Base-by-base conservation (phyloP, 169 alveolate genomes). In the Plasmodium vivax region DNA sequence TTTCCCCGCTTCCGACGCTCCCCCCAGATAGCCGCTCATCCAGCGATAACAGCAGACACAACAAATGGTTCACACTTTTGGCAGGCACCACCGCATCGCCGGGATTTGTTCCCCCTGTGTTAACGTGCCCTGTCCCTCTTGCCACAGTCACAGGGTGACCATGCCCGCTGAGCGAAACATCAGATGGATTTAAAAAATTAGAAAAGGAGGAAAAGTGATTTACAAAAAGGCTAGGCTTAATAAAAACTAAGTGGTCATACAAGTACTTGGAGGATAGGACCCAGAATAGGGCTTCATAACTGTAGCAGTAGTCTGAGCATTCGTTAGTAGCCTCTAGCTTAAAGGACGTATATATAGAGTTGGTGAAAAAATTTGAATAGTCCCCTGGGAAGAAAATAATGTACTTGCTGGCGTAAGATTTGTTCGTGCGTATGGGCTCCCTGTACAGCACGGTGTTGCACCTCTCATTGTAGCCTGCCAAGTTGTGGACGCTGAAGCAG, bases 221-320 rank as follows among this genome's bases (percentile, higher is more conserved):
- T 34, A 10, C 14, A 80, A 88, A 88, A 81, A 27, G 27, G 82
- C 91, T 72, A 38, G 94, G 94, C 19, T 79, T 88, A 58, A 88
- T 80, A 88, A 88, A 88, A 41, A 88, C 32, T 79, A 88, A 62
- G 73, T 88, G 88, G 34, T 88, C 94, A 81, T 81, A 80, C 73
- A 88, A 80, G 51, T 88, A 88, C 75, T 81, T 88, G 9, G 71
- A 36, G 10, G 94, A 88, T 62, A 88, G n/a, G 19, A 88, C 73
- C 94, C 94, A 88, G 80, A 88, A 88, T 9, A 88, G 30, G 14
- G 94, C 94, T 58, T 88, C 94, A 81, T 88, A 88, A 77, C 94
- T 88, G 56, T 54, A 88, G 32, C 94, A 79, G 47, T 88, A 88
- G 30, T 56, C 79, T 7, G 91, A 79, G 43, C 94, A 88, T 58